These are phyloP conservation scores for Rhynchosporium graminicola DNA, from an alignment of 2,329 filamentous ascomycete species.

Conservation along the genomic window DNA sequence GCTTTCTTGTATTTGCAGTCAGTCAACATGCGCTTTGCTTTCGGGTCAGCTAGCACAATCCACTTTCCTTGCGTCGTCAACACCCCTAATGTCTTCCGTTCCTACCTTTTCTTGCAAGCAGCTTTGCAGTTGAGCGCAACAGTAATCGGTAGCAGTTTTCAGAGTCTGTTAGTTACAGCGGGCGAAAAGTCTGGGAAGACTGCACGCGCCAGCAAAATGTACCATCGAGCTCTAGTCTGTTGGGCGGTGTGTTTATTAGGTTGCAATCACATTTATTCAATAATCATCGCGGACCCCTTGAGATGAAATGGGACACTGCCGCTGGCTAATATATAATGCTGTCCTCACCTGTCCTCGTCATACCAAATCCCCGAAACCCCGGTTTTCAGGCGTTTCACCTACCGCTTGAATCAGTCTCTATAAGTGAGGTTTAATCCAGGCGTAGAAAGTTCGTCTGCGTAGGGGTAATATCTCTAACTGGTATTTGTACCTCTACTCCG, in stretches of 20 bases:
- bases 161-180: neutral
- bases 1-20: neutral
- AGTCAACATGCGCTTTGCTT: neutral
- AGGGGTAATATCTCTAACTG: too few relatives aligned
- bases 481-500: too few relatives aligned
- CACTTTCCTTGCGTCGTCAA: neutral
- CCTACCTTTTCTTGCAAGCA: constrained; percentile 1
- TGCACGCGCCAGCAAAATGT: neutral
- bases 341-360: neutral
- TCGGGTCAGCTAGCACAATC: neutral
- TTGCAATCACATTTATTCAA: neutral
- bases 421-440: too few relatives aligned
- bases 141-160: neutral
- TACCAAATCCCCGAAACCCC: too few relatives aligned
- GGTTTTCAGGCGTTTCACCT: too few relatives aligned
- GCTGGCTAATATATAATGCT: neutral
- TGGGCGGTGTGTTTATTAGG: neutral
- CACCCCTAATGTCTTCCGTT: constrained; percentile 1
- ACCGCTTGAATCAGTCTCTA: too few relatives aligned
- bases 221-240: constrained; percentile 8
- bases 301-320: neutral
- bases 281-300: neutral
- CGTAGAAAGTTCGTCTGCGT: too few relatives aligned
- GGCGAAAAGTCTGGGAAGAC: neutral
- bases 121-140: neutral